Evolutionary conservation across 192 early-diverging fungal species (phyloP), one percentile per base, ranked within the genome.

Genomic region (Backusella australiensis): DNA sequence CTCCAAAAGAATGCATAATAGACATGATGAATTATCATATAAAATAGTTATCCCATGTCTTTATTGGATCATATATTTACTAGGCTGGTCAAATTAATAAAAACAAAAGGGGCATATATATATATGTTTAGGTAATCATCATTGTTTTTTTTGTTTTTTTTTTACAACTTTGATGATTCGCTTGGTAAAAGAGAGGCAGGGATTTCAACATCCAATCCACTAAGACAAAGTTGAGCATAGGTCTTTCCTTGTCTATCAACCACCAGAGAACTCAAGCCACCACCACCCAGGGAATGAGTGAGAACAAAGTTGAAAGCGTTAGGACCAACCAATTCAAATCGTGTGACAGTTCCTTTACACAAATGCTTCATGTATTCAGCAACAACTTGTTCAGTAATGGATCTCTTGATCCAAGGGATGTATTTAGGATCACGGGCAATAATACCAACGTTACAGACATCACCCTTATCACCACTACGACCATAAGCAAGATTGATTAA

Each of bases 231-330:
- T 77, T 91, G 90, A 19, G 87, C 90, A 80, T 85, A 91, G 9
- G 90, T 90, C 73, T 91, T 91, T 69, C 90, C 90, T 69, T 91
- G 90, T 42, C 86, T 82, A 85, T 91, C 90, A 73, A 90, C 77
- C 32, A 84, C 78, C 71, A 91, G 42, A 1, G 89, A 89, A 53
- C 87, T 85, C 32, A 91, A 74, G 4, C 90, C 90, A 59, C 90
- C 90, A 6, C 90, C 90, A 26, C 89, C 89, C 34, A 91, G 67
- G 34, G 87, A 83, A 42, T 83, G 87, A 11, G 90, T 91, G 21
- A 89, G 70, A 7, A 91, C 89, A 86, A 91, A 91, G 75, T 91
- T 91, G 56, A 91, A 70, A 21, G 83, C 88, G 46, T 84, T 69
- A 12, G 80, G 76, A 2, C 89, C 90, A 29, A 87, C 87, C 5